phyloP scores from a whole-genome alignment of 495 filamentous ascomycete species.

The Neurospora intermedia region DNA sequence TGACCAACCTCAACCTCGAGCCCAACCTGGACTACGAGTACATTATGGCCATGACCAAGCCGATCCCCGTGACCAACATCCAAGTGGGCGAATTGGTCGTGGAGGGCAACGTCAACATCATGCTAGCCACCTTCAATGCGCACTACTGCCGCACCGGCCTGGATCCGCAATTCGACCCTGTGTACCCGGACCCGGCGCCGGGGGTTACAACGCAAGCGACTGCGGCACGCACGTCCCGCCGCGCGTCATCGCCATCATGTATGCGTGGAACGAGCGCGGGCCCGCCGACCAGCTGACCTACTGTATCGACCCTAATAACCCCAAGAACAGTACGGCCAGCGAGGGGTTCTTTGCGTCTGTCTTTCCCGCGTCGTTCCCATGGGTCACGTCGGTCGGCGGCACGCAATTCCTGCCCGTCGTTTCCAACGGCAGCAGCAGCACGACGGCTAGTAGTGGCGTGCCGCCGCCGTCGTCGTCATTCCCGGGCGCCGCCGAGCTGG shows the following conservation, averaged over 20 bases:
- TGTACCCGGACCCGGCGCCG: slow-evolving; percentile 34
- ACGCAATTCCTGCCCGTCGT: slow-evolving; percentile 19
- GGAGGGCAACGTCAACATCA: slow-evolving; percentile 39
- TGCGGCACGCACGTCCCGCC: slow-evolving; percentile 39
- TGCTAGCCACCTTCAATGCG: slow-evolving; percentile 41
- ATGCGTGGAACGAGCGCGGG: slow-evolving; percentile 33
- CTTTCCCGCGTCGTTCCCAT: slow-evolving; percentile 17
- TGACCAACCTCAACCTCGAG: slow-evolving; percentile 19
- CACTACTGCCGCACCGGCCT: slow-evolving; percentile 37
- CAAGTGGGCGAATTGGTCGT: slow-evolving; percentile 44
- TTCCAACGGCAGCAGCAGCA: slow-evolving; percentile 17
- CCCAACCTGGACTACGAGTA: slow-evolving; percentile 21
- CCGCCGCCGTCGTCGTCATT: slow-evolving; percentile 15
- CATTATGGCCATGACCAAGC: slow-evolving; percentile 34
- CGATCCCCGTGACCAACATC: slow-evolving; percentile 44
- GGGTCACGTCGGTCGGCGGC: slow-evolving; percentile 19
- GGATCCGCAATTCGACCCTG: slow-evolving; percentile 34
- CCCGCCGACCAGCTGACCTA: slow-evolving; percentile 19
- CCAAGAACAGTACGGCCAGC: slow-evolving; percentile 4
- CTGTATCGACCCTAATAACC: slow-evolving; percentile 4
- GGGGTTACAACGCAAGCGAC: slow-evolving; percentile 13
- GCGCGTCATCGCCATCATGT: slow-evolving; percentile 25
- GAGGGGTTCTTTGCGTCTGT: slow-evolving; percentile 12
- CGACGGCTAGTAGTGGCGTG: slow-evolving; percentile 15
- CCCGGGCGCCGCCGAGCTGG: neutral